Conservation (phyloP, 441 rosid genomes). For the Manihot esculenta region DNA sequence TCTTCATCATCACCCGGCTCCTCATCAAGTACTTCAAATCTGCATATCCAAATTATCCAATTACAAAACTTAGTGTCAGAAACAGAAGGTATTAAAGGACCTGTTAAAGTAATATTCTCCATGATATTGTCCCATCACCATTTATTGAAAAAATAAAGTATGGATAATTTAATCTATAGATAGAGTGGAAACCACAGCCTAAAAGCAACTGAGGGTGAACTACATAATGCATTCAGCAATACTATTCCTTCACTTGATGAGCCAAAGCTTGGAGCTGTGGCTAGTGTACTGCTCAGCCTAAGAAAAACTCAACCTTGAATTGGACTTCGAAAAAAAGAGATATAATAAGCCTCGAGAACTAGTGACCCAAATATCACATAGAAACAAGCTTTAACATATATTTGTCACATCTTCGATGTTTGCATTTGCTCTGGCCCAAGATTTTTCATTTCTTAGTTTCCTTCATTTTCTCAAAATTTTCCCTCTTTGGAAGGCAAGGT, state of each 20-base stretch:
- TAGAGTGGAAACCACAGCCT: background rate
- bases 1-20: constrained; percentile 98
- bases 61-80: background rate
- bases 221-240: background rate
- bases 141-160: no score
- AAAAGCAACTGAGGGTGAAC: background rate
- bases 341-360: background rate
- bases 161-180: background rate
- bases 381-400: background rate
- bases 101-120: background rate
- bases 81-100: background rate
- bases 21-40: constrained; percentile 93
- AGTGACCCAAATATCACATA: background rate
- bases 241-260: background rate
- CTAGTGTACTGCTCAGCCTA: background rate
- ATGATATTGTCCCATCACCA: background rate
- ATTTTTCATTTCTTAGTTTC: background rate
- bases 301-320: background rate
- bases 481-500: background rate
- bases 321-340: background rate
- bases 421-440: background rate
- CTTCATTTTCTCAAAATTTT: background rate
- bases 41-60: constrained; percentile 27
- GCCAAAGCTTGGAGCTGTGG: constrained; percentile 8
- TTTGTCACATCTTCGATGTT: background rate